A percentile compares a stretch with the other conserved stretches of the same genome.
Conservation (phyloP, 2,329 filamentous ascomycete genomes). For the Penicillium janthinellum region DNA sequence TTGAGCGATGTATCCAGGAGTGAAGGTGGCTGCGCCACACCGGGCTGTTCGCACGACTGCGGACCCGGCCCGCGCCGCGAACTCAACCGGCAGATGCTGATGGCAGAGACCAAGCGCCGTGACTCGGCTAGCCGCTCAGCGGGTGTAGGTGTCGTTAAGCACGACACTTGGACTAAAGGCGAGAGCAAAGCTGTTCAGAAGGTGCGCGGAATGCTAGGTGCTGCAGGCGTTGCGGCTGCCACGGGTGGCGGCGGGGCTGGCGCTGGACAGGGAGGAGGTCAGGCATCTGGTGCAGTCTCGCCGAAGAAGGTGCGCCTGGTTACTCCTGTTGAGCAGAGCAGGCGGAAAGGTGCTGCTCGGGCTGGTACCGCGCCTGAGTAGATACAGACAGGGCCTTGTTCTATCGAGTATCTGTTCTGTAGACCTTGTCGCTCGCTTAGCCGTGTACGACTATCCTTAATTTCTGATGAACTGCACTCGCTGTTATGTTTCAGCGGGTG, state of each 20-base stretch:
- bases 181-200: conserved; percentile 52
- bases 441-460: not conserved
- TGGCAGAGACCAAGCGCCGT: conserved; percentile 37
- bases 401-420: not conserved
- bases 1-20: conserved; percentile 51
- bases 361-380: conserved; percentile 17
- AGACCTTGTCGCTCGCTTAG: not conserved
- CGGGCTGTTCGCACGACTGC: conserved; percentile 63
- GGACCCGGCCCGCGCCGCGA: conserved; percentile 52
- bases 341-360: conserved; percentile 27
- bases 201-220: conserved; percentile 46
- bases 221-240: conserved; percentile 37
- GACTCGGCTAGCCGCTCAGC: conserved; percentile 37
- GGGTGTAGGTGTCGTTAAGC: conserved; percentile 42
- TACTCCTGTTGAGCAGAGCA: conserved; percentile 46
- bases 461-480: not conserved
- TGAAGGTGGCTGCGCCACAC: conserved; percentile 60
- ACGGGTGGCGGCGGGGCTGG: conserved; percentile 30
- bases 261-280: conserved; percentile 25
- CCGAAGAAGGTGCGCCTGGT: conserved; percentile 50
- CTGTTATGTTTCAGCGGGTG: not conserved
- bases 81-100: conserved; percentile 37
- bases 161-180: conserved; percentile 47
- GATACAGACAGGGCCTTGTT: not conserved
- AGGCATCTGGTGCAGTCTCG: conserved; percentile 39